Conservation (phyloP, 208 protist genomes). For the Phytomonas francai region DNA sequence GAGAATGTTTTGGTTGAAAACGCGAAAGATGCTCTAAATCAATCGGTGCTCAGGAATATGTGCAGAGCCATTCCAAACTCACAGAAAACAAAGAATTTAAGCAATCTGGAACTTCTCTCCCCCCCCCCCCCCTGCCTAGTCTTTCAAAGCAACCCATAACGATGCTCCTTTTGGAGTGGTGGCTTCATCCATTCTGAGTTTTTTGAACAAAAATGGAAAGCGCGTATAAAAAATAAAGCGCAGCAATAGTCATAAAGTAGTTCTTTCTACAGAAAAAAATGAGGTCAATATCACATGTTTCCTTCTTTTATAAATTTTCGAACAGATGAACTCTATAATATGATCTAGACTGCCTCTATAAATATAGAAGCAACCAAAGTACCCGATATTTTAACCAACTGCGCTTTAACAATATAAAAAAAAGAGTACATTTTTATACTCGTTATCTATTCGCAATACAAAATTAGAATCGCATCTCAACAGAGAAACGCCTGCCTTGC, state of each 20-base stretch:
- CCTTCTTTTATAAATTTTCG: neutral
- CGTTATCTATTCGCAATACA: slow-evolving; percentile 1
- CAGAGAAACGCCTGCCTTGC: neutral
- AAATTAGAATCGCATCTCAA: slow-evolving; percentile 6
- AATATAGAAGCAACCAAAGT: neutral
- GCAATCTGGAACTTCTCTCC: neutral
- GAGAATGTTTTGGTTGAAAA: neutral
- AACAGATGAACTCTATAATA: neutral
- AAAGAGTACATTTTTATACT: slow-evolving; percentile 14
- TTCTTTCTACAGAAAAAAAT: neutral
- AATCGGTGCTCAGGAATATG: neutral
- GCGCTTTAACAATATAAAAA: slow-evolving; percentile 1
- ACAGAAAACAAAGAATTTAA: neutral
- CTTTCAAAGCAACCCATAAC: neutral
- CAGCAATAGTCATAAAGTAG: neutral
- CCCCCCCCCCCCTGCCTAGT: no score
- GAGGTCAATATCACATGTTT: neutral
- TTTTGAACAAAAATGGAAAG: neutral
- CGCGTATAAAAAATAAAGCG: neutral
- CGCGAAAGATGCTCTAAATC: neutral
- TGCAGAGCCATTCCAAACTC: neutral
- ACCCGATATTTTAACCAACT: neutral
- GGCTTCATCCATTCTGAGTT: neutral
- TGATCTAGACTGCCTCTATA: neutral
- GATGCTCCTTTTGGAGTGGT: neutral